These are phyloP conservation scores for Pugionium dolabratum DNA, from an alignment of 345 rosid genomes.

Conservation along the genomic window DNA sequence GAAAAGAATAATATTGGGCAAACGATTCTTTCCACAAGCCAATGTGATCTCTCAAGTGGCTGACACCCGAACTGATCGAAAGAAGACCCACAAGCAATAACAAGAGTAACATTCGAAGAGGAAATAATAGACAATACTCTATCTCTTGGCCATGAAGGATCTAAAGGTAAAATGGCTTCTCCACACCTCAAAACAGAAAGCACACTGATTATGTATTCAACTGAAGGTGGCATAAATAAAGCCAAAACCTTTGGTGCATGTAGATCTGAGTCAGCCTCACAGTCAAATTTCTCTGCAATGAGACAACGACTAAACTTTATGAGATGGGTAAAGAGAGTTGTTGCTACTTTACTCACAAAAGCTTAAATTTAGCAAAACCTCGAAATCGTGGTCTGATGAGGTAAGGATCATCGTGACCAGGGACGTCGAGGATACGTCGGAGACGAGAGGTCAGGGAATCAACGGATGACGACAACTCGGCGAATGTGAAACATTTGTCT, in stretches of 20 bases:
- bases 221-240: slow-evolving; percentile 72
- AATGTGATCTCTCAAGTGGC: slow-evolving; percentile 43
- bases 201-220: slow-evolving; percentile 73
- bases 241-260: slow-evolving; percentile 66
- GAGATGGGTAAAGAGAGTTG: background rate
- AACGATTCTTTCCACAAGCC: slow-evolving; percentile 48
- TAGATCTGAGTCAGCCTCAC: slow-evolving; percentile 9
- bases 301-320: background rate
- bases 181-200: slow-evolving; percentile 80
- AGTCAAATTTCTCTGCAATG: slow-evolving; percentile 17
- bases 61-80: slow-evolving; percentile 45
- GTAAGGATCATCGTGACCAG: slow-evolving; percentile 42
- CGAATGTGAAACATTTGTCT: slow-evolving; percentile 65
- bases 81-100: slow-evolving; percentile 53
- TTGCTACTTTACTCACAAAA: background rate
- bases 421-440: slow-evolving; percentile 47
- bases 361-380: slow-evolving; percentile 32
- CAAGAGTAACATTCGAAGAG: slow-evolving; percentile 52
- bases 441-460: slow-evolving; percentile 59
- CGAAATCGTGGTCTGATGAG: slow-evolving; percentile 41
- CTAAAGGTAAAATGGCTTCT: slow-evolving; percentile 83
- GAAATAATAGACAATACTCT: slow-evolving; percentile 61
- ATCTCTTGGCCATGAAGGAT: slow-evolving; percentile 85
- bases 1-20: slow-evolving; percentile 58
- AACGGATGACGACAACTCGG: slow-evolving; percentile 52